A percentile compares a stretch with the other conserved stretches of the same genome.
Evolutionary conservation across 2,329 filamentous ascomycete genomes (phyloP).

Genomic region (Bipolaris zeicola): DNA sequence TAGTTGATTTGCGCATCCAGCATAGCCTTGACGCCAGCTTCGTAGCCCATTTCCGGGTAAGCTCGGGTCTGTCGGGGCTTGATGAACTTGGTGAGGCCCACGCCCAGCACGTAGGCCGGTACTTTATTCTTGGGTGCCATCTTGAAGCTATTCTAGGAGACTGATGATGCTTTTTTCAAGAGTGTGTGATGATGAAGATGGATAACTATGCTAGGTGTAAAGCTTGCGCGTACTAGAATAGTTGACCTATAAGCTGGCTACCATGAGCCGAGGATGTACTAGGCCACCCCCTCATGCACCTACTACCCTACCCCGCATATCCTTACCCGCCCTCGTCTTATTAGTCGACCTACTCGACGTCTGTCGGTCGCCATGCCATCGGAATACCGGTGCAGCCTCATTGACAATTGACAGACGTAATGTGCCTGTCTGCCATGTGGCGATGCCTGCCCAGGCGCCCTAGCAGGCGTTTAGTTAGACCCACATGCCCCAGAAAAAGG

Average conservation of each 20-base stretch:
- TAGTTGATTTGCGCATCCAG: slow-evolving; percentile 85
- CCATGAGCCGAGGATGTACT: slow-evolving; percentile 19
- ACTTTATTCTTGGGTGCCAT: slow-evolving; percentile 39
- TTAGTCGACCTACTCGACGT: slow-evolving; percentile 1
- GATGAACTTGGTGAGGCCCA: slow-evolving; percentile 99
- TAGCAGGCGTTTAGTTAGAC: background rate
- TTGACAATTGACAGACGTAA: background rate
- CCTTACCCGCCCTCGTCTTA: slow-evolving; percentile 5
- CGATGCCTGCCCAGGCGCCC: background rate
- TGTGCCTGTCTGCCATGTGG: background rate
- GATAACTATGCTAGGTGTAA: background rate
- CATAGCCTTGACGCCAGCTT: slow-evolving; percentile 87
- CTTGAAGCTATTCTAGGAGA: background rate
- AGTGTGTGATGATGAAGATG: background rate
- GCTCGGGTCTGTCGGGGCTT: slow-evolving; percentile 90
- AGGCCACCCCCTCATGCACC: slow-evolving; percentile 10
- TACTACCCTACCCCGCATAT: slow-evolving; percentile 5
- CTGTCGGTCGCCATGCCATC: background rate
- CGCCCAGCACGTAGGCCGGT: slow-evolving; percentile 83
- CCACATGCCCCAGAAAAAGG: background rate
- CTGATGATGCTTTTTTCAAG: too few species aligned
- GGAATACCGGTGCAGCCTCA: background rate
- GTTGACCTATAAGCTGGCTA: background rate
- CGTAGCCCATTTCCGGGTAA: slow-evolving; percentile 91
- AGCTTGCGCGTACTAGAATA: background rate